Evolutionary conservation across 2,329 filamentous ascomycete species (phyloP).

Genomic region (Raffaelea arxii): DNA sequence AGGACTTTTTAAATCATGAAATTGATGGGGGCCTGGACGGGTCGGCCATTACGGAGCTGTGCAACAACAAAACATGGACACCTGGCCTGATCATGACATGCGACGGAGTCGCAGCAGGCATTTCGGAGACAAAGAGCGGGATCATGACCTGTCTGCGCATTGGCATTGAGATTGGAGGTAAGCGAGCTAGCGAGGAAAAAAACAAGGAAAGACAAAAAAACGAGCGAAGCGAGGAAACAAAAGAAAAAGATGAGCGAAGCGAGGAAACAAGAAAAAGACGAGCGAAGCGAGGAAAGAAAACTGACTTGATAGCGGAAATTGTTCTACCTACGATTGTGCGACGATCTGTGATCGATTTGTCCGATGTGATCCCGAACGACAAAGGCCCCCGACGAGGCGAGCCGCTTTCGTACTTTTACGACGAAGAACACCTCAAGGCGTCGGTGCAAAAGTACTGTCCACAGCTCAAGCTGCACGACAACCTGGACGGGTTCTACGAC

Average conservation of each 20-base stretch:
- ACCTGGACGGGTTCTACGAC: constrained; percentile 24
- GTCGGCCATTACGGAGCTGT: constrained; percentile 21
- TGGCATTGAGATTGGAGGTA: constrained; percentile 37
- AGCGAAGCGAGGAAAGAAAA: too few relatives aligned
- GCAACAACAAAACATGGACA: constrained; percentile 27
- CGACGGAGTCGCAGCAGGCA: constrained; percentile 29
- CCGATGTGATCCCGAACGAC: constrained; percentile 14
- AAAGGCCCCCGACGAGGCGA: constrained; percentile 18
- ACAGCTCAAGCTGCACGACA: constrained; percentile 24
- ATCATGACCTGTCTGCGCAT: constrained; percentile 34
- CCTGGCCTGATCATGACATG: constrained; percentile 32
- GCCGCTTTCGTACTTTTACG: constrained; percentile 25
- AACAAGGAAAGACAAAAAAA: too few relatives aligned
- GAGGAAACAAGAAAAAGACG: too few relatives aligned
- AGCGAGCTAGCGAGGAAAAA: too few relatives aligned
- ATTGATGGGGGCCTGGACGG: constrained; percentile 23
- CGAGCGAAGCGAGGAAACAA: too few relatives aligned
- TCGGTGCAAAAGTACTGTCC: constrained; percentile 22
- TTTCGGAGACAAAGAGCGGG: constrained; percentile 34
- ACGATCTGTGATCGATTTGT: constrained; percentile 21
- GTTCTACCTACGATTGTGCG: constrained; percentile 26
- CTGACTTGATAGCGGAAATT: constrained; percentile 25
- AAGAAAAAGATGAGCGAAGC: too few relatives aligned
- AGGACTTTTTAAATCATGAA: constrained; percentile 23
- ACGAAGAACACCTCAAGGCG: constrained; percentile 20